Conservation (phyloP, 2,329 filamentous ascomycete genomes). For the Diaporthe sp. region DNA sequence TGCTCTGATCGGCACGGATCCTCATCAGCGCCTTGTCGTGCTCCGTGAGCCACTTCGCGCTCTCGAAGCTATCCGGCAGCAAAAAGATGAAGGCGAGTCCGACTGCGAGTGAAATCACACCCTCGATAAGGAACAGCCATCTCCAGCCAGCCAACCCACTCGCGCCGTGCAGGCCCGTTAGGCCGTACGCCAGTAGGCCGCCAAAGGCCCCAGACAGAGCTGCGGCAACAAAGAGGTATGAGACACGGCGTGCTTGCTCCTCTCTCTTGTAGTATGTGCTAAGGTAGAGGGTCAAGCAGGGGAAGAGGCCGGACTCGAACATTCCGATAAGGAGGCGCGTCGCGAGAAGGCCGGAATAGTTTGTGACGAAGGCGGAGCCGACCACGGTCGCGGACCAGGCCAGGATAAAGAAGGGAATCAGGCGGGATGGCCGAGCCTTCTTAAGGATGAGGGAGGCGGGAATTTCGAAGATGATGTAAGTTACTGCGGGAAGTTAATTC, state of each 20-base stretch:
- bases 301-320: slow-evolving; percentile 41
- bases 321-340: slow-evolving; percentile 49
- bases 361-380: slow-evolving; percentile 67
- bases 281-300: slow-evolving; percentile 39
- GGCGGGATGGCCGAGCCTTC: slow-evolving; percentile 70
- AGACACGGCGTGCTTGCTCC: slow-evolving; percentile 37
- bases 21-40: slow-evolving; percentile 57
- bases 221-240: slow-evolving; percentile 45
- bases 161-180: slow-evolving; percentile 46
- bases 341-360: slow-evolving; percentile 72
- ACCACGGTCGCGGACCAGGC: slow-evolving; percentile 69
- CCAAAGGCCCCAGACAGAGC: slow-evolving; percentile 49
- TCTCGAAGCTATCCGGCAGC: slow-evolving; percentile 34
- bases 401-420: slow-evolving; percentile 72
- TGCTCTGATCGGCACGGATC: slow-evolving; percentile 50
- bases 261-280: slow-evolving; percentile 40
- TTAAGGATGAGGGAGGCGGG: slow-evolving; percentile 74
- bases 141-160: slow-evolving; percentile 47
- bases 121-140: slow-evolving; percentile 51
- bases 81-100: too few relatives aligned
- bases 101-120: slow-evolving; percentile 44
- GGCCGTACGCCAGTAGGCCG: slow-evolving; percentile 51
- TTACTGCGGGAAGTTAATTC: slow-evolving; percentile 48
- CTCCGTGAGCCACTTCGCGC: too few relatives aligned
- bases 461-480: slow-evolving; percentile 70